phyloP scores from a whole-genome alignment of 116 monocot genomes.

The Iris pallida region DNA sequence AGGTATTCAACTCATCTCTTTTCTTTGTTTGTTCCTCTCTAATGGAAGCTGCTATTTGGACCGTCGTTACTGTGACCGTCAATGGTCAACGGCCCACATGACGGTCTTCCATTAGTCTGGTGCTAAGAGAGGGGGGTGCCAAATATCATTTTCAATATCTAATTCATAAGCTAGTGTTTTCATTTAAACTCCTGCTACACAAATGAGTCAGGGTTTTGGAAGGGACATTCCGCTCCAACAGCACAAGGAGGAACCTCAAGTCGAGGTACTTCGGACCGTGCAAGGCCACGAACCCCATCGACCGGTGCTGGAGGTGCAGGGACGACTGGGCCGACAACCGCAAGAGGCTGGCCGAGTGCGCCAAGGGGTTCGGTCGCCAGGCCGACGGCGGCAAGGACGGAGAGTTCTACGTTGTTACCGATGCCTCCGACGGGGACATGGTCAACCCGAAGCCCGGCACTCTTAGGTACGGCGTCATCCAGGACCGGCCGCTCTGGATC shows the following conservation, averaged over 20 bases:
- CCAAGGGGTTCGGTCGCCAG: conserved; percentile 57
- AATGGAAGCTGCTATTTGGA: too few species aligned
- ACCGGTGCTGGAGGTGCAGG: conserved; percentile 75
- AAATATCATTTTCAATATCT: too few species aligned
- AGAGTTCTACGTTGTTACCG: conserved; percentile 55
- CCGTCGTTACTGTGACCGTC: too few species aligned
- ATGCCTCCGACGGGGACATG: conserved; percentile 38
- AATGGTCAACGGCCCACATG: too few species aligned
- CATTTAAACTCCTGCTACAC: too few species aligned
- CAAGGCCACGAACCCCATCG: conserved; percentile 62
- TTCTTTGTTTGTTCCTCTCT: too few species aligned
- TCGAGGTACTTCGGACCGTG: conserved; percentile 12
- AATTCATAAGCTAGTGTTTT: too few species aligned
- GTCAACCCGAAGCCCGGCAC: conserved; percentile 47
- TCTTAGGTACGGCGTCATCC: conserved; percentile 52
- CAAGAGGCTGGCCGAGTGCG: conserved; percentile 56
- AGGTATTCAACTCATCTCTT: not conserved
- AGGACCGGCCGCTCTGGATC: conserved; percentile 62
- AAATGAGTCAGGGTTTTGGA: too few species aligned
- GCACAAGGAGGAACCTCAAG: not conserved
- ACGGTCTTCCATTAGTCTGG: too few species aligned
- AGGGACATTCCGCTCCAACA: too few species aligned
- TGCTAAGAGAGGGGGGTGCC: too few species aligned
- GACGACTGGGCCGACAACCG: conserved; percentile 46
- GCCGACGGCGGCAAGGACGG: conserved; percentile 46